Percentiles rank a stretch among this genome's conserved stretches.
Evolutionary conservation across 2,329 filamentous ascomycete genomes (phyloP).

Genomic region (Clonostachys solani): DNA sequence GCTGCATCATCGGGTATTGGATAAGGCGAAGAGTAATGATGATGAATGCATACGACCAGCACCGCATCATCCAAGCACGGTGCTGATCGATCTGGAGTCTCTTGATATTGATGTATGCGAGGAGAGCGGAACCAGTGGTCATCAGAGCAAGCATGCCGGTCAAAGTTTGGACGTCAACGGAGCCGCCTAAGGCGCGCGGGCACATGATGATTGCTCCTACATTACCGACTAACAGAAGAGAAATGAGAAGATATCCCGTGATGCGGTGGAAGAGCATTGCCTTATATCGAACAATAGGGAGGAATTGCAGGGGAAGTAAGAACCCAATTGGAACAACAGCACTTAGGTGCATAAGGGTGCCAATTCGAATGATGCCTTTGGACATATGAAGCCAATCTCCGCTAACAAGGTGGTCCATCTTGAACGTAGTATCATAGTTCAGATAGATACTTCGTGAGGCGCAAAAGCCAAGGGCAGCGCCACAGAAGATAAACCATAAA

Average conservation of each 20-base stretch:
- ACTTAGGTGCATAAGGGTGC: slow-evolving; percentile 38
- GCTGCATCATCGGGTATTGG: slow-evolving; percentile 13
- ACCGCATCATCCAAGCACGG: slow-evolving; percentile 54
- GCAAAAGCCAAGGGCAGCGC: slow-evolving; percentile 35
- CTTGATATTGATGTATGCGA: slow-evolving; percentile 49
- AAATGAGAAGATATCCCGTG: slow-evolving; percentile 40
- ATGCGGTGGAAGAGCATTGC: slow-evolving; percentile 50
- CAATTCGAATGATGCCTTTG: slow-evolving; percentile 20
- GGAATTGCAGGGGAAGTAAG: slow-evolving; percentile 39
- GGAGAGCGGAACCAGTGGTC: slow-evolving; percentile 34
- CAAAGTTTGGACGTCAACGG: slow-evolving; percentile 33
- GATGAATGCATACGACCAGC: slow-evolving; percentile 32
- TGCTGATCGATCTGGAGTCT: slow-evolving; percentile 55
- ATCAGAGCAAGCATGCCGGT: slow-evolving; percentile 41
- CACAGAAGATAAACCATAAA: slow-evolving; percentile 44
- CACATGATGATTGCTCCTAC: slow-evolving; percentile 45
- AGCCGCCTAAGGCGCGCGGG: slow-evolving; percentile 48
- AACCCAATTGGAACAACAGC: slow-evolving; percentile 34
- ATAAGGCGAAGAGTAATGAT: not conserved
- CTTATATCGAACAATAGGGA: slow-evolving; percentile 38
- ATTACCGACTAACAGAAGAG: not conserved
- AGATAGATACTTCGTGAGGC: slow-evolving; percentile 44
- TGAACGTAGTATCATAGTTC: slow-evolving; percentile 31
- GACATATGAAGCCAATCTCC: slow-evolving; percentile 33
- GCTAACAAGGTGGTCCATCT: slow-evolving; percentile 6